Base-by-base conservation (phyloP, 169 alveolate species). In the Plasmodium vivax region DNA sequence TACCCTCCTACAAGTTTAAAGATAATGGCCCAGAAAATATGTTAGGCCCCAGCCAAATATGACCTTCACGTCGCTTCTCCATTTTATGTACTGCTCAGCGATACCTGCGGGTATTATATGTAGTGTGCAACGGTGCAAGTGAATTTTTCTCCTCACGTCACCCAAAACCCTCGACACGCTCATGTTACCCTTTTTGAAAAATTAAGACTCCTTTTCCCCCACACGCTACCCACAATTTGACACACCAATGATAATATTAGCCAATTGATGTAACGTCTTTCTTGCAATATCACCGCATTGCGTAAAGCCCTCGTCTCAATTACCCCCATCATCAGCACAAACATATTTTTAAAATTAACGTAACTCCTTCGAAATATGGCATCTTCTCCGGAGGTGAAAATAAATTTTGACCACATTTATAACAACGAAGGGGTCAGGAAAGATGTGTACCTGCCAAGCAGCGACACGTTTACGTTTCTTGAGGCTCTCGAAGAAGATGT, bases 391-490 rank as follows among this genome's bases (percentile, higher is more conserved):
- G 73, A 85, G 12, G 54, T 56, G 12, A 79, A 81, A 84, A 77
- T 83, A 23, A 74, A 93, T 30, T 96, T 95, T 51, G 94, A 81
- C 87, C 71, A 92, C 30, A 85, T 93, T 54, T 90, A 95, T 36
- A 85, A 75, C 16, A 84, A 71, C 74, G 92, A 90, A 30, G 93
- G 58, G 12, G 81, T 92, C 82, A 93, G 80, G 30, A 94, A 84
- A 4, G 79, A 83, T 27, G 96, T 93, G 47, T 96, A 96, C 62
- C 43, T 85, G 27, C 97, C 97, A n/a, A 85, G 96, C 83, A 95
- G 96, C 74, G 97, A 96, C 73, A 96, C 97, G 30, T 96, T 95
- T 83, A 79, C 95, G 6, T 96, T 95, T 54, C 87, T 83, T 51
- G 97, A 96, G 56, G 96, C 92, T 5, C 77, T 96, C 6, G 90